These are phyloP conservation scores for Parachaetomium inaequale DNA, from an alignment of 495 filamentous ascomycete species.

Conservation along the genomic window DNA sequence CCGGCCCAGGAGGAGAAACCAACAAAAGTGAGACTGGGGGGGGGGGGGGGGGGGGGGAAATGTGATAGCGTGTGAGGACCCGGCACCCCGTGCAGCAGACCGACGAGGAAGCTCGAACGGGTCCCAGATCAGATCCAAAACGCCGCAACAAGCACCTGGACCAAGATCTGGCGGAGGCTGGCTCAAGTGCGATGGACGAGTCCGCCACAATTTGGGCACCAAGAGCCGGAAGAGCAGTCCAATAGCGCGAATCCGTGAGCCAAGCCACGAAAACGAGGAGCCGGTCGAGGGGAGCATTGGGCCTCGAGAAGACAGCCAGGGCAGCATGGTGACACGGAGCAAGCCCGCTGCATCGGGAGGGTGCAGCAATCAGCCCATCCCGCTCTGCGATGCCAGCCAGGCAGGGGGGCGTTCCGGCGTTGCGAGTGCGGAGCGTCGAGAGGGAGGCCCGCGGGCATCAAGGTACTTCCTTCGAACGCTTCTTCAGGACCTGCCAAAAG, in stretches of 20 bases:
- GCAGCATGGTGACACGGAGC: neutral
- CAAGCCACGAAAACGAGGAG: neutral
- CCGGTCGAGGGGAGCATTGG: neutral
- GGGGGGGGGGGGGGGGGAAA: no score
- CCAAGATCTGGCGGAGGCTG: neutral
- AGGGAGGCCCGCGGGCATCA: neutral
- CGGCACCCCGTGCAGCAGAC: neutral
- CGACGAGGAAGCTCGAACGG: neutral
- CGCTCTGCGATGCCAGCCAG: neutral
- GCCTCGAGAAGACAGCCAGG: neutral
- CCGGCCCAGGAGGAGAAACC: neutral
- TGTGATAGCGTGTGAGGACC: neutral
- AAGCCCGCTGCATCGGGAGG: neutral
- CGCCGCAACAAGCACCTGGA: neutral
- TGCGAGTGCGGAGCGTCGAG: neutral
- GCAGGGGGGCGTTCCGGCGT: neutral
- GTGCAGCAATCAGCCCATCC: slow-evolving; percentile 2
- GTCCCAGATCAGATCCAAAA: neutral
- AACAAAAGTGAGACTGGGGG: neutral
- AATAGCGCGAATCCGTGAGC: neutral
- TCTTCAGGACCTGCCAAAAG: neutral
- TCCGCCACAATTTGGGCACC: neutral
- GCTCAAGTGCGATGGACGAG: neutral
- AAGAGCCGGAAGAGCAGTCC: neutral
- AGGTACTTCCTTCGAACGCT: neutral